phyloP scores from a whole-genome alignment of 768 basidiomycete species.

The Auricularia heimuer region DNA sequence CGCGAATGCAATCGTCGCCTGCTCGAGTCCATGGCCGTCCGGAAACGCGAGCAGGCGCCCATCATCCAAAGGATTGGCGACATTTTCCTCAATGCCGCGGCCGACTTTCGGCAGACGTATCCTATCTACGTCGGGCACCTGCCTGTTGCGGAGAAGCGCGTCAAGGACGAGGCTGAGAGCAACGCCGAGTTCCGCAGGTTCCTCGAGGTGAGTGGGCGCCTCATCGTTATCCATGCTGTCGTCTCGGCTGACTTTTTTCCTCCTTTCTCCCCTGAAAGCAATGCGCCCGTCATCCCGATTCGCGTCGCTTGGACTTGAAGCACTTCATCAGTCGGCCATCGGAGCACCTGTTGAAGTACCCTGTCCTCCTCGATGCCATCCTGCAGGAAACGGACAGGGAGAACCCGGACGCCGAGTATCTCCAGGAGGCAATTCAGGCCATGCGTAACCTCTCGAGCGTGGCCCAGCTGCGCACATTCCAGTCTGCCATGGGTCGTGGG shows the following conservation, averaged over 20 bases:
- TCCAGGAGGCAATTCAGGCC: constrained; percentile 73
- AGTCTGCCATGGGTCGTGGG: constrained; percentile 78
- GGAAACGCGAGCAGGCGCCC: constrained; percentile 29
- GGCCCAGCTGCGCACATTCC: constrained; percentile 82
- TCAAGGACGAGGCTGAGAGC: constrained; percentile 76
- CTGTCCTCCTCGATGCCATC: constrained; percentile 77
- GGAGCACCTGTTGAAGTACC: constrained; percentile 77
- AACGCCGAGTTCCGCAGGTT: constrained; percentile 79
- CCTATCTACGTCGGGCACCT: constrained; percentile 56
- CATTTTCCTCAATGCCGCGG: constrained; percentile 44
- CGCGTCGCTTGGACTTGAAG: constrained; percentile 60
- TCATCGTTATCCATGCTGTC: too few relatives aligned
- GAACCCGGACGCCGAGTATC: constrained; percentile 74
- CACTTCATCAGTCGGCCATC: constrained; percentile 70
- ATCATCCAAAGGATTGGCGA: constrained; percentile 33
- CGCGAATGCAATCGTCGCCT: constrained; percentile 24
- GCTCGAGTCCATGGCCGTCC: constrained; percentile 27
- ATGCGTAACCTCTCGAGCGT: constrained; percentile 75
- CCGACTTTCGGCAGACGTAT: constrained; percentile 37
- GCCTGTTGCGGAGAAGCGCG: constrained; percentile 72
- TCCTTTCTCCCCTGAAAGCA: constrained; percentile 25
- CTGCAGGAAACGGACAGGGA: constrained; percentile 70
- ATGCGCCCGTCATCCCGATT: constrained; percentile 42
- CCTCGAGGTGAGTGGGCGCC: constrained; percentile 51
- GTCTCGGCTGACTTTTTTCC: constrained; percentile 10